Evolutionary conservation across 768 basidiomycete genomes (phyloP), one percentile per base, ranked within the genome.

Genomic region (Daedaleopsis sinensis): DNA sequence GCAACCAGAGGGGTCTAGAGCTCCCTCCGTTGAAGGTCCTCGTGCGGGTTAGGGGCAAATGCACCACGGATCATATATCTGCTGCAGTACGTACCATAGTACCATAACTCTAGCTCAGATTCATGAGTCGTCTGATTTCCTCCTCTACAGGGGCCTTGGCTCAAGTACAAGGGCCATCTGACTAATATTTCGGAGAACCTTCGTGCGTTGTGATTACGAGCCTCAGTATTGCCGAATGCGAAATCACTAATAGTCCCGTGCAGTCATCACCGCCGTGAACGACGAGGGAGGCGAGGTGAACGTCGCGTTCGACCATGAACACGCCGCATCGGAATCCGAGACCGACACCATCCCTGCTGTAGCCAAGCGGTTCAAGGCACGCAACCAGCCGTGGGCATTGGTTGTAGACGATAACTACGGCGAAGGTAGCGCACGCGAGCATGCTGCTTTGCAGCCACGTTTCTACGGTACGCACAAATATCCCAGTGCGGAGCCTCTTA

Each of bases 61-160:
- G 97, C 74, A 99, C 97, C 13, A 99, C 97, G 18, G 97, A 99
- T 70, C 97, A 98, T 72, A 99, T 98, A 59, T 95, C 93, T 37
- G 97, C 97, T 42, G 97, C 97, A 36, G 91, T 92, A 67, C 53
- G 87, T 77, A 18, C 13, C 15, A 10, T 15, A 15, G 11, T 46
- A 55, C 24, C 3, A 7, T 10, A 18, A 57, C 19, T 16, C 18
- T 54, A 16, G 13, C 16, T 12, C 15, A 3, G 27, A 3, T 32
- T 32, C 27, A 32, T 7, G 7, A 37, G 39, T 16, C 19, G 21
- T 35, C 52, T 5, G 52, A 24, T 21, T 37, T 44, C 24, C 13
- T 23, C 39, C n/a, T 21, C 6, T 57, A 23, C 69, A 93, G 91
- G 97, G 97, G 2, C 93, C 95, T 37, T 99, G 97, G 97, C 78